phyloP scores from a whole-genome alignment of 192 early-diverging fungal genomes.

The Cetraspora pellucida region DNA sequence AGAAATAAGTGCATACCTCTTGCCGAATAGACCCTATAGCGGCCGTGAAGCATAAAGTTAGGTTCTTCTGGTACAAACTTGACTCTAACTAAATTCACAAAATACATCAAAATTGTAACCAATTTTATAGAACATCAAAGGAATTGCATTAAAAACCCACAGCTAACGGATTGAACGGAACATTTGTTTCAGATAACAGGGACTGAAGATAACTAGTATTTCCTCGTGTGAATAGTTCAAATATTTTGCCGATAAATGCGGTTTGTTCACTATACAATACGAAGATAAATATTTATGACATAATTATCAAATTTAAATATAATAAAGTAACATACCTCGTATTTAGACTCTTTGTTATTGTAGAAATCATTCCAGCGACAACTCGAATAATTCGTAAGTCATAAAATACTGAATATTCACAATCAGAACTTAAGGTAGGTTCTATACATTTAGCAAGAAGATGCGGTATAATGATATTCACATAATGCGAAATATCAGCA shows the following conservation, averaged over 20 bases:
- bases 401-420: constrained; percentile 30
- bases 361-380: constrained; percentile 46
- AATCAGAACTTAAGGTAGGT: constrained; percentile 38
- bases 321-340: constrained; percentile 40
- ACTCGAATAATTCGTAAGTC: constrained; percentile 42
- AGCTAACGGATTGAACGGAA: neutral
- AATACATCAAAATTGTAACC: neutral
- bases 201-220: constrained; percentile 38
- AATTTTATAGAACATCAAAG: neutral
- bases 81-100: constrained; percentile 28
- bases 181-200: constrained; percentile 8
- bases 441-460: constrained; percentile 47
- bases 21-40: constrained; percentile 31
- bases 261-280: constrained; percentile 44
- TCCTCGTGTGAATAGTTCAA: constrained; percentile 48
- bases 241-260: constrained; percentile 46
- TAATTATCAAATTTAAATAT: neutral
- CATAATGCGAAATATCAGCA: constrained; percentile 45
- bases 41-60: constrained; percentile 32
- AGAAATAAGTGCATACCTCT: constrained; percentile 25
- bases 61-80: constrained; percentile 21
- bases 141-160: constrained; percentile 31
- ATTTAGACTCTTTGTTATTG: constrained; percentile 49
- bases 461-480: constrained; percentile 43
- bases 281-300: neutral